These are phyloP conservation scores for Aspergillus neoniger DNA, from an alignment of 2,329 filamentous ascomycete species.

Conservation along the genomic window DNA sequence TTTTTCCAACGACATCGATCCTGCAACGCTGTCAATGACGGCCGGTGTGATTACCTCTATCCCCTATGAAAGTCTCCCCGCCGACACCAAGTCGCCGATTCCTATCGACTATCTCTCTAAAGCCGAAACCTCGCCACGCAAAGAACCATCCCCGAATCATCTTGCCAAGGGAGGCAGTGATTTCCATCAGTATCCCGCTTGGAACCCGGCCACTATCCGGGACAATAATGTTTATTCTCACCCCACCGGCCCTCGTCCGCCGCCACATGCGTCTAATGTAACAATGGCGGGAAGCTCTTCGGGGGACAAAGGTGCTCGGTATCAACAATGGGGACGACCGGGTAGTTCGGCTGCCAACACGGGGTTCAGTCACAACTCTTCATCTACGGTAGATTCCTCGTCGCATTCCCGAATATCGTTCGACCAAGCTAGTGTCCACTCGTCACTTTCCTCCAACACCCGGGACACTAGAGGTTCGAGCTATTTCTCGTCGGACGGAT, in stretches of 20 bases:
- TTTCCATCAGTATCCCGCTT: constrained; percentile 85
- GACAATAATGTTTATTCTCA: constrained; percentile 56
- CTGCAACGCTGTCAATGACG: constrained; percentile 67
- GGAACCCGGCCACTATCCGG: constrained; percentile 58
- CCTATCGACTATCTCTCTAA: constrained; percentile 72
- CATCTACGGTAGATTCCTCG: constrained; percentile 56
- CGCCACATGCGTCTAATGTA: constrained; percentile 54
- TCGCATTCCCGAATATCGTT: constrained; percentile 59
- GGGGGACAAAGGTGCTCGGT: constrained; percentile 68
- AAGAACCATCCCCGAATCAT: constrained; percentile 79
- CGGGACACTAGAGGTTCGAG: constrained; percentile 59
- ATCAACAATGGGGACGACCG: constrained; percentile 73
- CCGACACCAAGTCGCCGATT: constrained; percentile 69
- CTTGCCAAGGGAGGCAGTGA: constrained; percentile 75
- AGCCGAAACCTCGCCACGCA: constrained; percentile 60
- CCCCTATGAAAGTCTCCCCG: constrained; percentile 72
- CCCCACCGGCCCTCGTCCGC: constrained; percentile 62
- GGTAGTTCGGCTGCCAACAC: constrained; percentile 58
- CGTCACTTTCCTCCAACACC: constrained; percentile 60
- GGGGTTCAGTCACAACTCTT: constrained; percentile 59
- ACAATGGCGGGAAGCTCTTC: constrained; percentile 72
- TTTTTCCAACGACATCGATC: constrained; percentile 61
- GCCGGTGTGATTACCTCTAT: constrained; percentile 85
- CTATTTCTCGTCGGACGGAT: constrained; percentile 58
- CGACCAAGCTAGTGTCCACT: constrained; percentile 67